Evolutionary conservation across 129 eudicot species (phyloP).

Genomic region (Lactuca sativa): DNA sequence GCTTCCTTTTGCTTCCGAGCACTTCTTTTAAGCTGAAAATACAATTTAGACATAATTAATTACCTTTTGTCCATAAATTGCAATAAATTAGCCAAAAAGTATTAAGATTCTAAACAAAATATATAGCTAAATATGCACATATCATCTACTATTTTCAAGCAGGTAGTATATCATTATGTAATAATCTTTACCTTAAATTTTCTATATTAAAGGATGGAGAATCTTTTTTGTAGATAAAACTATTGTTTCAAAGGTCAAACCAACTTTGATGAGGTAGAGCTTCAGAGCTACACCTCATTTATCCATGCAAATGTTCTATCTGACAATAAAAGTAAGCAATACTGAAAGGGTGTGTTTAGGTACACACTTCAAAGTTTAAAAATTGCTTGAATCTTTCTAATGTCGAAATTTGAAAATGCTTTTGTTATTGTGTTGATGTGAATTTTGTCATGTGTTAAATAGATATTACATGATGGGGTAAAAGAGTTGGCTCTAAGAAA

Average conservation of each 20-base stretch:
- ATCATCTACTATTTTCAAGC: conserved; percentile 84
- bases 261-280: conserved; percentile 87
- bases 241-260: conserved; percentile 85
- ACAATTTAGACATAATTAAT: too few relatives aligned
- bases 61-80: too few relatives aligned
- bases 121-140: too few relatives aligned
- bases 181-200: background rate
- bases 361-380: conserved; percentile 13
- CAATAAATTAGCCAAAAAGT: too few relatives aligned
- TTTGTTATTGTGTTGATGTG: background rate
- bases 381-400: conserved; percentile 9
- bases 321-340: conserved; percentile 93
- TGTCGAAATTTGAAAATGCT: conserved; percentile 15
- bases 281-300: conserved; percentile 78
- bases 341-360: conserved; percentile 74
- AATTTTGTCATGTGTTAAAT: conserved; percentile 16
- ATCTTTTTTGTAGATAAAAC: conserved; percentile 69
- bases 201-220: conserved; percentile 2
- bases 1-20: too few relatives aligned
- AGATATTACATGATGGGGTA: conserved; percentile 84
- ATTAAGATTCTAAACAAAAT: too few relatives aligned
- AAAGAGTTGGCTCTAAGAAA: conserved; percentile 80
- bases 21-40: too few relatives aligned
- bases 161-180: conserved; percentile 53
- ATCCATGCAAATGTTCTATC: conserved; percentile 93